A percentile compares a stretch with the other conserved stretches of the same genome.
These are phyloP conservation scores for Cicer judaicum DNA, from an alignment of 306 rosid genomes.

Conservation along the genomic window DNA sequence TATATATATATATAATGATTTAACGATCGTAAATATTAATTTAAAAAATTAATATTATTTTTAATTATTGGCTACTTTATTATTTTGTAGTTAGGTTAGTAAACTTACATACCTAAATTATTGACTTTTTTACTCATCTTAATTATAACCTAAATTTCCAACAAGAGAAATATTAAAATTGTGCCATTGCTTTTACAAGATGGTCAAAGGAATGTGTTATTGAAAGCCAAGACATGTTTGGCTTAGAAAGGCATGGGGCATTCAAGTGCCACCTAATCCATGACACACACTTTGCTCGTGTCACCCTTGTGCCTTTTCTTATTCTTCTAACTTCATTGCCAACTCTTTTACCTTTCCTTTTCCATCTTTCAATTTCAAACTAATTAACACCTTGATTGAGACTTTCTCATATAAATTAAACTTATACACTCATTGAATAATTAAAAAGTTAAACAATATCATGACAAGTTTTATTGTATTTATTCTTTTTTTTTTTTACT, in stretches of 20 bases:
- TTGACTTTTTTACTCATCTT: no score
- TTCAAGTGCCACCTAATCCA: slow-evolving; percentile 55
- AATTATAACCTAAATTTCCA: no score
- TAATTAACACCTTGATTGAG: slow-evolving; percentile 33
- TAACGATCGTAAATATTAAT: no score
- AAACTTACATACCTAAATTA: no score
- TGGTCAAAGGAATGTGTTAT: slow-evolving; percentile 21
- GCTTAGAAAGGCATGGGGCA: slow-evolving; percentile 52
- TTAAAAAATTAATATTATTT: no score
- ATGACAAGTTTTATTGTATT: no score
- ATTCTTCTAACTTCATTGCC: background rate
- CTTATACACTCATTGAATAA: background rate
- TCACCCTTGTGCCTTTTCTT: slow-evolving; percentile 51
- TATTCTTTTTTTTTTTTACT: no score
- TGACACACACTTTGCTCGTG: slow-evolving; percentile 61
- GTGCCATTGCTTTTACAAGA: background rate
- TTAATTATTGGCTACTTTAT: no score
- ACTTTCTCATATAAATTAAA: background rate
- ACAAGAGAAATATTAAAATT: no score
- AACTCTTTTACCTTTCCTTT: slow-evolving; percentile 35
- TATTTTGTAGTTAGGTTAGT: no score
- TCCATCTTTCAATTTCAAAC: slow-evolving; percentile 31
- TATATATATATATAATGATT: no score
- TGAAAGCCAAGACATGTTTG: slow-evolving; percentile 25
- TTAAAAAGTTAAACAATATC: background rate